A percentile compares a stretch with the other conserved stretches of the same genome.
These are phyloP conservation scores for Saprolegnia parasitica DNA, from an alignment of 352 stramenopile species.

Conservation along the genomic window DNA sequence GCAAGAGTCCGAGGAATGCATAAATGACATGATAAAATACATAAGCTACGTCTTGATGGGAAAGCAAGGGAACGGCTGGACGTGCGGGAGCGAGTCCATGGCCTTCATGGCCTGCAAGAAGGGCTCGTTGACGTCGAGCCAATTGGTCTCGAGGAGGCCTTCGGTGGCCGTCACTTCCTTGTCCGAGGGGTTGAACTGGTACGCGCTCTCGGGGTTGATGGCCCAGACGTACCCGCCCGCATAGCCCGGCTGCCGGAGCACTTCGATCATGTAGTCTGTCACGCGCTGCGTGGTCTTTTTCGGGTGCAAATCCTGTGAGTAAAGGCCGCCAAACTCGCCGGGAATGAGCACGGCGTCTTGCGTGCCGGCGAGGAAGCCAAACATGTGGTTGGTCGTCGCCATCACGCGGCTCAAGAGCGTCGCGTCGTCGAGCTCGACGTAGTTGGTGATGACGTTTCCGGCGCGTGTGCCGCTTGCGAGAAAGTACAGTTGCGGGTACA, in stretches of 20 bases:
- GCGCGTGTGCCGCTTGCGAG: slow-evolving; percentile 31
- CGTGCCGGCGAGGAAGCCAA: slow-evolving; percentile 36
- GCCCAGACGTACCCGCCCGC: slow-evolving; percentile 39
- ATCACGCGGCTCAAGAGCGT: slow-evolving; percentile 32
- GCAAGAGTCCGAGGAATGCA: background rate
- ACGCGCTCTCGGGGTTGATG: slow-evolving; percentile 40
- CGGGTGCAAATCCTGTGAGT: slow-evolving; percentile 50
- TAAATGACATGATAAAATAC: background rate
- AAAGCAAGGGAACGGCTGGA: slow-evolving; percentile 39
- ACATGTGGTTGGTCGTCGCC: slow-evolving; percentile 40
- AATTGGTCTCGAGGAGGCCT: slow-evolving; percentile 33
- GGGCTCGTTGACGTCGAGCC: slow-evolving; percentile 32
- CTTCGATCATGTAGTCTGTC: slow-evolving; percentile 37
- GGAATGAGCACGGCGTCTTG: slow-evolving; percentile 52
- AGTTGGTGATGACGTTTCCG: slow-evolving; percentile 28
- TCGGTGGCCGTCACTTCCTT: slow-evolving; percentile 31
- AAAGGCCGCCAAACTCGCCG: slow-evolving; percentile 64
- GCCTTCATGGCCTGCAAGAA: slow-evolving; percentile 34
- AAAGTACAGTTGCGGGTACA: slow-evolving; percentile 37
- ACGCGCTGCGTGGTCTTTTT: slow-evolving; percentile 49
- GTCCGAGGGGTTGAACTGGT: slow-evolving; percentile 42
- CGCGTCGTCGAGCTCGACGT: slow-evolving; percentile 35
- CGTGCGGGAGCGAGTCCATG: slow-evolving; percentile 38
- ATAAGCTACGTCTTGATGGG: background rate
- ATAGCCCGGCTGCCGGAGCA: slow-evolving; percentile 36